These are phyloP conservation scores for Geotrichum klebahnii DNA, from an alignment of 1,139 yeast species.

Conservation along the genomic window DNA sequence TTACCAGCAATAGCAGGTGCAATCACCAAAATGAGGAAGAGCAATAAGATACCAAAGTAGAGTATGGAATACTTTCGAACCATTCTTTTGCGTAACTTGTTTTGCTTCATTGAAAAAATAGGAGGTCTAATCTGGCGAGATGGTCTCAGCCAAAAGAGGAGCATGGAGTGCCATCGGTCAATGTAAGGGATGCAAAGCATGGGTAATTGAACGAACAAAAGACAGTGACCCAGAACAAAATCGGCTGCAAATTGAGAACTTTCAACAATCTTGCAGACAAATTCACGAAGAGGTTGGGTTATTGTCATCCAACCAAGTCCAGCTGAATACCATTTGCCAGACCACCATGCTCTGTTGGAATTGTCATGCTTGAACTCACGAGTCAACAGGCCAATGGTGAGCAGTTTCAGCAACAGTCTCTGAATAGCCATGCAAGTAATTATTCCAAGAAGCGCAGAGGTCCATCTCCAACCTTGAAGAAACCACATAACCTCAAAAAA, in stretches of 20 bases:
- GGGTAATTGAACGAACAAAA: slow-evolving; percentile 87
- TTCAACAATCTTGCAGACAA: slow-evolving; percentile 89
- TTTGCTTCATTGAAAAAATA: slow-evolving; percentile 94
- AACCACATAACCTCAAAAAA: slow-evolving; percentile 97
- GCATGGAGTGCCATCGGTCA: slow-evolving; percentile 97
- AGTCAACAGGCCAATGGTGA: slow-evolving; percentile 75
- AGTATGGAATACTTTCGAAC: slow-evolving; percentile 88
- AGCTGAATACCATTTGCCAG: slow-evolving; percentile 97
- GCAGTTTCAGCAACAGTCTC: slow-evolving; percentile 79
- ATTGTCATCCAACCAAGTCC: slow-evolving; percentile 94
- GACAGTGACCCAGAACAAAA: slow-evolving; percentile 83
- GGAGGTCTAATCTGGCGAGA: slow-evolving; percentile 98
- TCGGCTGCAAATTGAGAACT: slow-evolving; percentile 96
- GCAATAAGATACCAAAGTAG: slow-evolving; percentile 63
- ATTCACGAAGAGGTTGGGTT: slow-evolving; percentile 96
- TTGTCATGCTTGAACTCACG: slow-evolving; percentile 97
- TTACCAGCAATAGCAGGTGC: slow-evolving; percentile 75
- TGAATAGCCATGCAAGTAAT: slow-evolving; percentile 81
- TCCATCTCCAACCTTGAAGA: slow-evolving; percentile 83
- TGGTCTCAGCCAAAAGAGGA: slow-evolving; percentile 98
- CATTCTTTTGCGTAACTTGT: slow-evolving; percentile 97
- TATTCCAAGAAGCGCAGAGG: slow-evolving; percentile 83
- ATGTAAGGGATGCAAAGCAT: slow-evolving; percentile 76
- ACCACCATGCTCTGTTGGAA: slow-evolving; percentile 98
- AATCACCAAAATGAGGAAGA: slow-evolving; percentile 73